A percentile compares a stretch with the other conserved stretches of the same genome.
These are phyloP conservation scores for Komagataella mondaviorum DNA, from an alignment of 805 yeast genomes.

Conservation along the genomic window DNA sequence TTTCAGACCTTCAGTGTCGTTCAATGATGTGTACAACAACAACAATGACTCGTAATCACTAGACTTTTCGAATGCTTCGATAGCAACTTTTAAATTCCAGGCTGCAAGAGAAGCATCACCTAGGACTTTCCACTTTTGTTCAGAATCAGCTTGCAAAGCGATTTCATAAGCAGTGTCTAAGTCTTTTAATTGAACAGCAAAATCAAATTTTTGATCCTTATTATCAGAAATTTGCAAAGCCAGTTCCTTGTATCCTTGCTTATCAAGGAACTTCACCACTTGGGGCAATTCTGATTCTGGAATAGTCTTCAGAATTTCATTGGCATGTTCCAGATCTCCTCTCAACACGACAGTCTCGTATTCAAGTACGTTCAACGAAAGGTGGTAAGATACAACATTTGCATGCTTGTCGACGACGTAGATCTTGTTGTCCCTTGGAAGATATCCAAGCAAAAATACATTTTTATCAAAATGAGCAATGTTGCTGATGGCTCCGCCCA, in stretches of 20 bases:
- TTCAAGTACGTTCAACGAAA: conserved; percentile 80
- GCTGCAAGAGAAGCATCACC: conserved; percentile 76
- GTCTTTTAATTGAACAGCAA: conserved; percentile 67
- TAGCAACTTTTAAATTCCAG: conserved; percentile 77
- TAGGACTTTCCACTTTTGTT: conserved; percentile 78
- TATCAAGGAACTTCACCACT: conserved; percentile 85
- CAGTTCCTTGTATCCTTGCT: conserved; percentile 76
- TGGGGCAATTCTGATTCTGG: conserved; percentile 59
- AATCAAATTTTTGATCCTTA: conserved; percentile 81
- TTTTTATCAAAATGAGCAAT: conserved; percentile 87
- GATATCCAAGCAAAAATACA: conserved; percentile 77
- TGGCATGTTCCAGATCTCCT: conserved; percentile 84
- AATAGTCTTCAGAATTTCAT: conserved; percentile 45
- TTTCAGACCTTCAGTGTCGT: conserved; percentile 45
- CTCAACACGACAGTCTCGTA: conserved; percentile 92
- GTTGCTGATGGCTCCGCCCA: conserved; percentile 87
- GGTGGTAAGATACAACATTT: conserved; percentile 65
- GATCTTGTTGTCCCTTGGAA: conserved; percentile 80
- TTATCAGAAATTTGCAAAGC: conserved; percentile 80
- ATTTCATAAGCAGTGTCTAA: conserved; percentile 60
- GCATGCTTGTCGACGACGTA: conserved; percentile 87
- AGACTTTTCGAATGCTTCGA: conserved; percentile 65
- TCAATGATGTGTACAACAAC: conserved; percentile 71
- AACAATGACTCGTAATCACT: conserved; percentile 73
- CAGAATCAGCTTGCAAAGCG: conserved; percentile 37